Conservation (phyloP, 305 asterid species). For the Fraxinus angustifolia region DNA sequence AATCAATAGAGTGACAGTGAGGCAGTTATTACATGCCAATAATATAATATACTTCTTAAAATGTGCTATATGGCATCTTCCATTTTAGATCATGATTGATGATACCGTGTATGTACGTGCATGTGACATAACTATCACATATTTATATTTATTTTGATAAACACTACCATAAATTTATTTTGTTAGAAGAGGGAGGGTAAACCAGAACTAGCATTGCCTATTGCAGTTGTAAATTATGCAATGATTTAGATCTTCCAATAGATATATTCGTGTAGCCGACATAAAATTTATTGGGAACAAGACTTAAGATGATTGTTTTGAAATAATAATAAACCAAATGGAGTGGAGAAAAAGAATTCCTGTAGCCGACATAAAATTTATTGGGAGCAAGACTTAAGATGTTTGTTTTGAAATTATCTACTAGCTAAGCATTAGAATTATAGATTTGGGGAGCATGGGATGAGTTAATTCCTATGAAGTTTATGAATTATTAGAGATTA, state of each 20-base stretch:
- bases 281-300: background rate
- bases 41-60: background rate
- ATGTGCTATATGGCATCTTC: background rate
- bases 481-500: background rate
- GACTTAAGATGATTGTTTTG: background rate
- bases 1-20: background rate
- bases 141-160: background rate
- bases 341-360: background rate
- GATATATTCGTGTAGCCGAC: background rate
- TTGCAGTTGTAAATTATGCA: background rate
- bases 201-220: background rate
- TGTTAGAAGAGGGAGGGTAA: background rate
- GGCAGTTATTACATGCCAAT: background rate
- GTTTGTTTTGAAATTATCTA: background rate
- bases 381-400: background rate
- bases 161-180: background rate
- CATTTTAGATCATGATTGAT: background rate
- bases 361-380: background rate
- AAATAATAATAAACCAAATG: background rate
- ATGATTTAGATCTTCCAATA: background rate
- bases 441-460: background rate
- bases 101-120: background rate
- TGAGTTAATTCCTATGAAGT: background rate
- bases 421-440: background rate
- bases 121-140: background rate